Evolutionary conservation across 139 green algal species (phyloP).

Genomic region (Limnomonas spitsbergensis): DNA sequence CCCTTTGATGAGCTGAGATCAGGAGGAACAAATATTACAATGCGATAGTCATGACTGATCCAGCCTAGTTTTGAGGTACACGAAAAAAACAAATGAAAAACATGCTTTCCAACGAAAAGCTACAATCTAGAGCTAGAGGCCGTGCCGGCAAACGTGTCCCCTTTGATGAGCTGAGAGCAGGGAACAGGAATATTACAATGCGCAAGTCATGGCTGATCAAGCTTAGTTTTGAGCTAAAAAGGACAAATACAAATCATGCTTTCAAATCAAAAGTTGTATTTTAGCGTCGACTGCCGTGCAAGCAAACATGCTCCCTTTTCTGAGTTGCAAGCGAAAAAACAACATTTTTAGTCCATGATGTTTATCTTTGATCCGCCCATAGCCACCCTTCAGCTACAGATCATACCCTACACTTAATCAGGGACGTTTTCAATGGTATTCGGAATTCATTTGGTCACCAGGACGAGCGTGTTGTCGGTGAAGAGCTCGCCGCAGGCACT

Average conservation of each 20-base stretch:
- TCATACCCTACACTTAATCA: no score
- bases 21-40: not conserved
- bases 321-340: constrained; percentile 32
- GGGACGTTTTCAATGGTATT: no score
- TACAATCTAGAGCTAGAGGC: constrained; percentile 49
- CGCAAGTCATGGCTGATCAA: not conserved
- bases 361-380: not conserved
- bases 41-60: not conserved
- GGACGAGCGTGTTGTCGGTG: no score
- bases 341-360: not conserved
- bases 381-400: no score
- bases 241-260: no score
- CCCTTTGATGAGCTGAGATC: constrained; percentile 54
- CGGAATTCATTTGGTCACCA: no score
- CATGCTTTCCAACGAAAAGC: no score
- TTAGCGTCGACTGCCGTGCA: constrained; percentile 55
- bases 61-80: no score
- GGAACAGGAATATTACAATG: not conserved
- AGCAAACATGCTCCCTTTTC: constrained; percentile 69
- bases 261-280: no score
- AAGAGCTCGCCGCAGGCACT: no score
- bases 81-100: no score
- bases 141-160: constrained; percentile 68
- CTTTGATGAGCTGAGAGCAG: constrained; percentile 50
- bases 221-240: no score